phyloP scores from a whole-genome alignment of 129 eudicot species.

The Ambrosia artemisiifolia region DNA sequence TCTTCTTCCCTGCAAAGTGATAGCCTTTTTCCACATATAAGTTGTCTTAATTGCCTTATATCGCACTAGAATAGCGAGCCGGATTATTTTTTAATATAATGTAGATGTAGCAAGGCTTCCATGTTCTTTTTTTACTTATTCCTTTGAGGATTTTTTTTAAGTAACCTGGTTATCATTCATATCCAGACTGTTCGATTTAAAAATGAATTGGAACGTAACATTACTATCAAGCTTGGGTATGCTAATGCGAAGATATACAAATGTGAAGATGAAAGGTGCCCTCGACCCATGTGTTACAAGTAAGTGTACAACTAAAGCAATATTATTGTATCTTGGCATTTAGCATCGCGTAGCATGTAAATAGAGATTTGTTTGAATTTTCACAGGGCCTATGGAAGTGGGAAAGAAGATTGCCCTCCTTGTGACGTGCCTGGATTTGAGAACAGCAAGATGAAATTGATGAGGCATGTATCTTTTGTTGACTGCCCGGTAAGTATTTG shows the following conservation, averaged over 20 bases:
- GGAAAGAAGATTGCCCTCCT: conserved; percentile 83
- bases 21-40: not conserved
- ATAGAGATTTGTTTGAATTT: not conserved
- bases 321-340: not conserved
- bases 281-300: conserved; percentile 97
- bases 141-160: not conserved
- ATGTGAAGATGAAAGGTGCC: conserved; percentile 93
- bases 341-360: not conserved
- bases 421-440: conserved; percentile 99
- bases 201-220: conserved; percentile 92
- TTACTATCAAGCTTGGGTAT: conserved; percentile 95
- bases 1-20: not conserved
- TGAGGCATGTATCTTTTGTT: conserved; percentile 93
- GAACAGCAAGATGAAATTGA: conserved; percentile 79
- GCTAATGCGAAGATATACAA: conserved; percentile 96
- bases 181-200: conserved; percentile 94
- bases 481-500: conserved; percentile 79
- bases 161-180: not conserved
- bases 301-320: conserved; percentile 22
- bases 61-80: not conserved
- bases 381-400: conserved; percentile 95
- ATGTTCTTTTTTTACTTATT: not conserved
- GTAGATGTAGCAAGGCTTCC: not conserved
- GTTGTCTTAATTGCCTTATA: not conserved
- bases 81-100: not conserved